Conservation (phyloP, 2,329 filamentous ascomycete genomes). For the Penicillium paneum region DNA sequence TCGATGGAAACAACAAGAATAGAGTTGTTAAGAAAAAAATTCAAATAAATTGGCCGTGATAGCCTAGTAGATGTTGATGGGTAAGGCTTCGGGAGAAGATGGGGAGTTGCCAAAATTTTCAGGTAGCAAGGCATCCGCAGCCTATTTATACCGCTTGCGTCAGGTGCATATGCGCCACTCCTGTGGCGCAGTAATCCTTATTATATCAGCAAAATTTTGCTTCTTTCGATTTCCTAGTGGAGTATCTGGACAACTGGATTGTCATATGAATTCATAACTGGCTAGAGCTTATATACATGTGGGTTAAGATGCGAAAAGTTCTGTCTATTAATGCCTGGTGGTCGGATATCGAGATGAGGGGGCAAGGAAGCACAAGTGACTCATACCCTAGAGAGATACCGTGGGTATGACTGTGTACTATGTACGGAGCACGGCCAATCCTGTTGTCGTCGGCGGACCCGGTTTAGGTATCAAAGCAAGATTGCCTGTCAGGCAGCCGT, state of each 20-base stretch:
- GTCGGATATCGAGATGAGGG: neutral
- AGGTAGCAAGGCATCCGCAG: slow-evolving; percentile 28
- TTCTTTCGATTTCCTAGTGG: slow-evolving; percentile 6
- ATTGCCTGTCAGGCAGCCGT: slow-evolving; percentile 9
- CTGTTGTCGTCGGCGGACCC: neutral
- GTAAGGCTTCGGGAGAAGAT: slow-evolving; percentile 7
- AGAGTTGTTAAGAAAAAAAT: neutral
- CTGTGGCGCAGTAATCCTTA: slow-evolving; percentile 14
- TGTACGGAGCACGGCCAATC: neutral
- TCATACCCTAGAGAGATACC: slow-evolving; percentile 1
- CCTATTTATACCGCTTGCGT: slow-evolving; percentile 9
- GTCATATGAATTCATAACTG: slow-evolving; percentile 1
- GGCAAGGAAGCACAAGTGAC: slow-evolving; percentile 5
- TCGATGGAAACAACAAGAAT: neutral
- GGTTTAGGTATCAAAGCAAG: slow-evolving; percentile 7
- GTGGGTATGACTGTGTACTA: slow-evolving; percentile 2
- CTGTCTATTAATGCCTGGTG: neutral
- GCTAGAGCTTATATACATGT: slow-evolving; percentile 12
- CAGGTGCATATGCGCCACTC: slow-evolving; percentile 11
- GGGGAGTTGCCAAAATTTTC: slow-evolving; percentile 26
- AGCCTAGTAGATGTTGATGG: slow-evolving; percentile 12
- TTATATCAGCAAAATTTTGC: slow-evolving; percentile 1
- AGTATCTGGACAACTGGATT: slow-evolving; percentile 8
- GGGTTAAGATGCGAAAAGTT: slow-evolving; percentile 2
- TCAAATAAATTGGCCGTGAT: slow-evolving; percentile 8